phyloP scores from a whole-genome alignment of 1,284 basidiomycete genomes.

The Cerrena zonata region DNA sequence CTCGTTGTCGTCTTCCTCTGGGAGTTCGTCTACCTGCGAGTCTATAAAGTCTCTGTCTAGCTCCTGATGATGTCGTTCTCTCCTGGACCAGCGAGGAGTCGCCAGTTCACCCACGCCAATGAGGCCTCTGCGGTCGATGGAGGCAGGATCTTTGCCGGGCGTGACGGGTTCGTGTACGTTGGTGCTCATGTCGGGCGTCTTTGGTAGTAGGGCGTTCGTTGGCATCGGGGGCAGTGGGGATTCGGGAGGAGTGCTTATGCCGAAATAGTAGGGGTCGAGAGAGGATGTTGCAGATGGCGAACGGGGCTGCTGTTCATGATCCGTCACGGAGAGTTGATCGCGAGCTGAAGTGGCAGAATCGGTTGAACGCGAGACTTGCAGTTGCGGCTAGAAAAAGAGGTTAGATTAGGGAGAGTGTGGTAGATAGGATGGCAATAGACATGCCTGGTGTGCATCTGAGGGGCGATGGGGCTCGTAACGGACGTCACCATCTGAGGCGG shows the following conservation, averaged over 20 bases:
- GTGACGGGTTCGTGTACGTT: constrained; percentile 51
- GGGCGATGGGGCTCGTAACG: constrained; percentile 24
- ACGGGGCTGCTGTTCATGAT: constrained; percentile 34
- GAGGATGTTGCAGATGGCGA: constrained; percentile 70
- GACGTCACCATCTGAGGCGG: constrained; percentile 21
- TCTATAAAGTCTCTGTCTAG: constrained; percentile 36
- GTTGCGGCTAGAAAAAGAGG: constrained; percentile 29
- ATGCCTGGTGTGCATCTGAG: constrained; percentile 23
- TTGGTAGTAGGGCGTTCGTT: constrained; percentile 27
- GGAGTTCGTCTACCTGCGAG: constrained; percentile 31
- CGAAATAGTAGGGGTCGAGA: constrained; percentile 80
- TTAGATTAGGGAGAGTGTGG: neutral
- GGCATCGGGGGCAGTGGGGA: constrained; percentile 50
- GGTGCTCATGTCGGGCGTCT: constrained; percentile 39
- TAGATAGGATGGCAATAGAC: constrained; percentile 1
- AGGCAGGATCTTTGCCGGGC: constrained; percentile 72
- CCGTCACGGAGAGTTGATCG: constrained; percentile 24
- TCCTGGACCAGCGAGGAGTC: constrained; percentile 85
- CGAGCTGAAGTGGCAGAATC: constrained; percentile 16
- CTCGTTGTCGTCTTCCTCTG: constrained; percentile 38
- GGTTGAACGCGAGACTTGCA: constrained; percentile 34
- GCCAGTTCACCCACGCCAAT: constrained; percentile 95
- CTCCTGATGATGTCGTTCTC: constrained; percentile 20
- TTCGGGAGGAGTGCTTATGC: constrained; percentile 55
- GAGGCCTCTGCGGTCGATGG: constrained; percentile 82